Percentiles rank a stretch among this genome's conserved stretches.
These are phyloP conservation scores for Melampsora larici-populina DNA, from an alignment of 1,284 basidiomycete species.

Conservation along the genomic window DNA sequence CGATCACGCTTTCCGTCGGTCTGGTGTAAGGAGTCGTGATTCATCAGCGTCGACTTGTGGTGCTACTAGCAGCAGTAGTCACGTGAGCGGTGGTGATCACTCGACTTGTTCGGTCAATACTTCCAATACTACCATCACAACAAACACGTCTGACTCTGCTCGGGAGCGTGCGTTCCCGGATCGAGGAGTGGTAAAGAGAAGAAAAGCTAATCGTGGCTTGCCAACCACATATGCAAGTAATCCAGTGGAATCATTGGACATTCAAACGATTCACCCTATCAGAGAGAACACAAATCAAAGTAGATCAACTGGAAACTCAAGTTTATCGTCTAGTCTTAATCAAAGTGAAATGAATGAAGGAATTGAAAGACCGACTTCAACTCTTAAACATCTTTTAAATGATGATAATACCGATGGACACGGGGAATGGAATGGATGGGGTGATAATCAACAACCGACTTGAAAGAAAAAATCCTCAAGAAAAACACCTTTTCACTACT, in stretches of 20 bases:
- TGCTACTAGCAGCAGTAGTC: neutral
- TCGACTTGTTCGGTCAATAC: neutral
- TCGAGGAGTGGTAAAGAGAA: neutral
- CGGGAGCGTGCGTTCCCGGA: neutral
- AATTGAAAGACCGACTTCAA: neutral
- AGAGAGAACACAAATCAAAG: no score
- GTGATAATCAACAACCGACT: neutral
- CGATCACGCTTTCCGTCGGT: neutral
- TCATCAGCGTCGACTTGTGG: neutral
- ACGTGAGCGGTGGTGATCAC: neutral
- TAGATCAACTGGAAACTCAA: no score
- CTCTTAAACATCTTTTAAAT: slow-evolving; percentile 1
- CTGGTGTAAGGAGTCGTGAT: neutral
- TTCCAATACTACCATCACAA: neutral
- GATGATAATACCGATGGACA: neutral
- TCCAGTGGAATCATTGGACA: neutral
- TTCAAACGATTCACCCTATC: no score
- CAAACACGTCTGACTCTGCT: neutral
- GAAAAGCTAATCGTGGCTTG: neutral
- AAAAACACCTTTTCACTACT: neutral
- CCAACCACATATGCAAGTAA: neutral
- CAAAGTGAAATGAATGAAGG: neutral
- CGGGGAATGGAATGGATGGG: neutral
- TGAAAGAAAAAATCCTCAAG: neutral
- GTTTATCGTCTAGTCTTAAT: neutral